A percentile compares a stretch with the other conserved stretches of the same genome.
phyloP scores from a whole-genome alignment of 345 rosid genomes.

The Odontarrhena argentea region DNA sequence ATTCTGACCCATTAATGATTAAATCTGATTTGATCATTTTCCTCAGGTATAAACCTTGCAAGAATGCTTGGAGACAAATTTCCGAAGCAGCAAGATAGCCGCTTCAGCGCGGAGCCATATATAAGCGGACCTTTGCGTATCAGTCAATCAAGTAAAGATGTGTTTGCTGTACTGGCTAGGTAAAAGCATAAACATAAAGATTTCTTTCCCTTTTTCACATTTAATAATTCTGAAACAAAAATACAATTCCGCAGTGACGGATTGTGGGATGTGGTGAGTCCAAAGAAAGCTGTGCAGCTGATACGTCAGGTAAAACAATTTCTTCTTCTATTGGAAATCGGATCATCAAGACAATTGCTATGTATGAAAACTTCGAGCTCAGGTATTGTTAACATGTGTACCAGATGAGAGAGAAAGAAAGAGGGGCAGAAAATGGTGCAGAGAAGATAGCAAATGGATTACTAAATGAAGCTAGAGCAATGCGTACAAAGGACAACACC shows the following conservation, averaged over 20 bases:
- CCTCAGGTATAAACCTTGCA: slow-evolving; percentile 83
- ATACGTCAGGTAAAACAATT: slow-evolving; percentile 58
- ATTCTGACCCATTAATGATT: slow-evolving; percentile 1
- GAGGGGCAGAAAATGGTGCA: slow-evolving; percentile 49
- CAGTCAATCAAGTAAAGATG: slow-evolving; percentile 49
- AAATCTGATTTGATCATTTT: slow-evolving; percentile 11
- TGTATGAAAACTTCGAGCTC: slow-evolving; percentile 16
- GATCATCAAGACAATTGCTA: background rate
- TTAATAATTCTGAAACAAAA: background rate
- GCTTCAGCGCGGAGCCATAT: slow-evolving; percentile 85
- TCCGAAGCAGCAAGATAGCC: slow-evolving; percentile 81
- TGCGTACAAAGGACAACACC: slow-evolving; percentile 94
- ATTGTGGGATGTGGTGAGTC: slow-evolving; percentile 85
- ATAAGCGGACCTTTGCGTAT: slow-evolving; percentile 73
- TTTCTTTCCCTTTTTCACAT: background rate
- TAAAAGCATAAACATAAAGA: slow-evolving; percentile 32
- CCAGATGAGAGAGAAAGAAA: slow-evolving; percentile 61
- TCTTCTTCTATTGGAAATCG: background rate
- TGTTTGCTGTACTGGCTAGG: slow-evolving; percentile 88
- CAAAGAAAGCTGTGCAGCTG: slow-evolving; percentile 76
- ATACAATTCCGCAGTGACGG: slow-evolving; percentile 67
- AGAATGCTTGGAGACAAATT: slow-evolving; percentile 98
- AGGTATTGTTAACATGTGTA: slow-evolving; percentile 11
- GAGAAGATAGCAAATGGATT: slow-evolving; percentile 76
- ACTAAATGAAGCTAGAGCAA: slow-evolving; percentile 78